Conservation (phyloP, 495 filamentous ascomycete genomes). For the Parmelia sp. region DNA sequence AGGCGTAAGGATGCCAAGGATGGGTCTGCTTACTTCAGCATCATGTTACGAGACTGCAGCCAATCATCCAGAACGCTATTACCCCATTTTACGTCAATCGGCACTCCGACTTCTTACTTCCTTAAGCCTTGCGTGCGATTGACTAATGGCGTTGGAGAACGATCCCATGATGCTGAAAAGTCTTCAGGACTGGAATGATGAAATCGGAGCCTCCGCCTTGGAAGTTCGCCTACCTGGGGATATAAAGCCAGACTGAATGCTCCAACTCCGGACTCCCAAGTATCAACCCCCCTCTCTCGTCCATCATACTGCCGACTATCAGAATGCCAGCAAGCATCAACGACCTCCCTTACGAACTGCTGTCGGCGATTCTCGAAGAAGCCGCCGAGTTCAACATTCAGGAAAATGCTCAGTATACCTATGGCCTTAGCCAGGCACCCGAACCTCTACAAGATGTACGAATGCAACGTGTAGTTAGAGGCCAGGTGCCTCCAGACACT, state of each 20-base stretch:
- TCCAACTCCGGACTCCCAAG: not conserved
- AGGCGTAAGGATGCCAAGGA: not conserved
- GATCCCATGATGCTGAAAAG: slow-evolving; percentile 17
- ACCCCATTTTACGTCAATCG: slow-evolving; percentile 20
- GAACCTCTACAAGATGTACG: slow-evolving; percentile 37
- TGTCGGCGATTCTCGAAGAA: slow-evolving; percentile 43
- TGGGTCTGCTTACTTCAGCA: not conserved
- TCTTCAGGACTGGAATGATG: not conserved
- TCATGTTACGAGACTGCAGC: not conserved
- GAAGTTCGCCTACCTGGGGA: not conserved
- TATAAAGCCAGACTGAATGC: slow-evolving; percentile 14
- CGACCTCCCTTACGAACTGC: slow-evolving; percentile 46
- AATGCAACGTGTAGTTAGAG: slow-evolving; percentile 44
- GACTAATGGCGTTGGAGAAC: not conserved
- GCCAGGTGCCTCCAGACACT: slow-evolving; percentile 42
- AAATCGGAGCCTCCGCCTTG: not conserved
- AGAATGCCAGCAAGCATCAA: slow-evolving; percentile 32
- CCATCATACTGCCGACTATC: not conserved
- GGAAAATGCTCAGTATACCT: slow-evolving; percentile 41
- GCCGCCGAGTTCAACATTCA: slow-evolving; percentile 40
- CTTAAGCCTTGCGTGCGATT: not conserved
- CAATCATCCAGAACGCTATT: slow-evolving; percentile 19
- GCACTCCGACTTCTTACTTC: slow-evolving; percentile 1
- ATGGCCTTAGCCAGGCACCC: slow-evolving; percentile 43
- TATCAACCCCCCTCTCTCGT: not conserved